Evolutionary conservation across 805 yeast species (phyloP).

Genomic region (Sungouiella thailandica): DNA sequence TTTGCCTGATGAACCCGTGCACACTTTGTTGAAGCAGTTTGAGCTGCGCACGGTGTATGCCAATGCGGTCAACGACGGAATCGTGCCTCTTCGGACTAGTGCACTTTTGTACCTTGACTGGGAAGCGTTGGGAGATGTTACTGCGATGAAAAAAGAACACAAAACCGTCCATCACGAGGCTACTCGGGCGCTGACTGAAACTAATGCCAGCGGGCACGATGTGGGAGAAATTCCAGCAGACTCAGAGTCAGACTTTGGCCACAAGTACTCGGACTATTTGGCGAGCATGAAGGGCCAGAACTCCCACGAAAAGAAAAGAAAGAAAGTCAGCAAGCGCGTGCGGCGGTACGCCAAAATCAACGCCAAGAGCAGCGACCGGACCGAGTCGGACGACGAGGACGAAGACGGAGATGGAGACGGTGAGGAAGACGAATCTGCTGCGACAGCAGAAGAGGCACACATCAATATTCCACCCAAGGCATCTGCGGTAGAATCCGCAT

Average conservation of each 20-base stretch:
- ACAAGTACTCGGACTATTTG: slow-evolving; percentile 11
- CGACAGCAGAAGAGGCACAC: slow-evolving; percentile 2
- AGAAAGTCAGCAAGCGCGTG: slow-evolving; percentile 4
- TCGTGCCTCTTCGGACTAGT: slow-evolving; percentile 41
- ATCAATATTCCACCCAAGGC: slow-evolving; percentile 43
- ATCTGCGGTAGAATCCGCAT: slow-evolving; percentile 37
- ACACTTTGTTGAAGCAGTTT: slow-evolving; percentile 23
- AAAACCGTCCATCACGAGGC: slow-evolving; percentile 6
- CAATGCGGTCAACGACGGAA: slow-evolving; percentile 42
- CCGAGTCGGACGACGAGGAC: slow-evolving; percentile 2
- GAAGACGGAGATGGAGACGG: neutral
- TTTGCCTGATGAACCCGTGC: slow-evolving; percentile 38
- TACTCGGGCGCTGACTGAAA: slow-evolving; percentile 3
- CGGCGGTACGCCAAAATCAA: slow-evolving; percentile 12
- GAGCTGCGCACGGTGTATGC: slow-evolving; percentile 36
- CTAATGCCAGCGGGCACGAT: slow-evolving; percentile 6
- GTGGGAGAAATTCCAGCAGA: slow-evolving; percentile 34
- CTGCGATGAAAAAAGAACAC: slow-evolving; percentile 17
- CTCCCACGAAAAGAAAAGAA: neutral
- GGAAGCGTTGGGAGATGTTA: slow-evolving; percentile 38
- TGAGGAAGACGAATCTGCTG: slow-evolving; percentile 1
- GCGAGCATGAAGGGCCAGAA: slow-evolving; percentile 7
- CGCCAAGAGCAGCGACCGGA: slow-evolving; percentile 17
- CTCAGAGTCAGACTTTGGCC: slow-evolving; percentile 6
- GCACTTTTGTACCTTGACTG: slow-evolving; percentile 40